Conservation (phyloP, 805 yeast genomes). For the Wickerhamiella kazuoi region DNA sequence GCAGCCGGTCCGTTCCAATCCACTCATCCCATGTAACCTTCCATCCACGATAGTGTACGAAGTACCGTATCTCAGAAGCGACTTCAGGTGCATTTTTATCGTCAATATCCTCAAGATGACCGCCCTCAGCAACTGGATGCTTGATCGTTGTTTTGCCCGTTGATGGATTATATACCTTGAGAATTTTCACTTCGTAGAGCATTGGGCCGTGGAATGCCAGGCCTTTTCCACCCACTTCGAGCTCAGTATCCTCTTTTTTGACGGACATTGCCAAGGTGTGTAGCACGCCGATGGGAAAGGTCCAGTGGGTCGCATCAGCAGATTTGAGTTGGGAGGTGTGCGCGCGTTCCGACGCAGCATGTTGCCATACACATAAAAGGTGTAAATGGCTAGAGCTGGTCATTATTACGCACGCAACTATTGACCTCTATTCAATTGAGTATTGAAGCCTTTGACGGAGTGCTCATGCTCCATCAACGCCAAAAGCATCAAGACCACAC, state of each 20-base stretch:
- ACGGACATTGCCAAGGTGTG: neutral
- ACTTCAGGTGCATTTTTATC: neutral
- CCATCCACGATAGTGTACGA: constrained; percentile 90
- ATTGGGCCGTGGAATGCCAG: constrained; percentile 84
- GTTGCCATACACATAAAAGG: no score
- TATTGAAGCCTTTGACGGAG: no score
- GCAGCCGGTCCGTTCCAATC: constrained; percentile 55
- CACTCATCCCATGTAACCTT: constrained; percentile 93
- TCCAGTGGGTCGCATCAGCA: no score
- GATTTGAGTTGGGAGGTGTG: no score
- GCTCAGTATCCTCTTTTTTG: neutral
- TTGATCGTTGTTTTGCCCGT: constrained; percentile 3
- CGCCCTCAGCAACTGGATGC: constrained; percentile 1
- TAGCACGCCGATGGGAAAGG: no score
- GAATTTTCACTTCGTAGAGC: constrained; percentile 71
- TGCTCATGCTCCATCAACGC: no score
- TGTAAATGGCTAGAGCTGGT: no score
- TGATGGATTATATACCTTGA: constrained; percentile 40
- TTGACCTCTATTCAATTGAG: no score
- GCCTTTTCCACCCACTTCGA: constrained; percentile 22
- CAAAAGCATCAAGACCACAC: no score
- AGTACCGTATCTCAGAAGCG: constrained; percentile 28
- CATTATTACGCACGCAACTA: no score
- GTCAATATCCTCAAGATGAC: neutral
- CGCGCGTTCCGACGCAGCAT: no score